Conservation (phyloP, 2,329 filamentous ascomycete species). For the Pyrenophora tritici-repentis region DNA sequence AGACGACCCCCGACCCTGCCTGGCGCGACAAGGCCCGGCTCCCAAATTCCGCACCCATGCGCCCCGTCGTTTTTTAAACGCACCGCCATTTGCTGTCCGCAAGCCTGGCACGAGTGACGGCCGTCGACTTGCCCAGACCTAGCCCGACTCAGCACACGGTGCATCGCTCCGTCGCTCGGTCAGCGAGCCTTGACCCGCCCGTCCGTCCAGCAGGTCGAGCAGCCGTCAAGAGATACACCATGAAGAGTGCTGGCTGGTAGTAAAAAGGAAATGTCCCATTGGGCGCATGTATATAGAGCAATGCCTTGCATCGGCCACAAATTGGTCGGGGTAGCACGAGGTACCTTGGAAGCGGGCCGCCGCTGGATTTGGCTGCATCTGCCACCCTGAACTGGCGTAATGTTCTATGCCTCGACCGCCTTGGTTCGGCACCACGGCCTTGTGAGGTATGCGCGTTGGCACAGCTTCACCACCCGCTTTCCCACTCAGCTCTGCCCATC, state of each 20-base stretch:
- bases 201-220: too few species aligned
- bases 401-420: slow-evolving; percentile 45
- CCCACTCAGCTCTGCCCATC: slow-evolving; percentile 16
- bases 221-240: slow-evolving; percentile 3
- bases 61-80: slow-evolving; percentile 38
- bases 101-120: slow-evolving; percentile 35
- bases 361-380: slow-evolving; percentile 35
- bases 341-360: slow-evolving; percentile 39
- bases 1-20: slow-evolving; percentile 13
- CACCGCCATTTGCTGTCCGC: slow-evolving; percentile 36
- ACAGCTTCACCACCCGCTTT: slow-evolving; percentile 31
- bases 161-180: slow-evolving; percentile 21
- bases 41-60: slow-evolving; percentile 30
- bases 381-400: slow-evolving; percentile 38
- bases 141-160: slow-evolving; percentile 32
- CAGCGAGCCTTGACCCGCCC: slow-evolving; percentile 31
- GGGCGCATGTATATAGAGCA: slow-evolving; percentile 16
- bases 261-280: slow-evolving; percentile 22
- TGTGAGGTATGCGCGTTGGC: slow-evolving; percentile 36
- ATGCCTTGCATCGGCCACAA: slow-evolving; percentile 41
- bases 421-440: slow-evolving; percentile 42
- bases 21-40: slow-evolving; percentile 32
- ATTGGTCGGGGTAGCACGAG: slow-evolving; percentile 36
- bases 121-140: slow-evolving; percentile 30
- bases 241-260: slow-evolving; percentile 11